Base-by-base conservation (phyloP, 805 yeast genomes). In the Saturnispora halmiae region DNA sequence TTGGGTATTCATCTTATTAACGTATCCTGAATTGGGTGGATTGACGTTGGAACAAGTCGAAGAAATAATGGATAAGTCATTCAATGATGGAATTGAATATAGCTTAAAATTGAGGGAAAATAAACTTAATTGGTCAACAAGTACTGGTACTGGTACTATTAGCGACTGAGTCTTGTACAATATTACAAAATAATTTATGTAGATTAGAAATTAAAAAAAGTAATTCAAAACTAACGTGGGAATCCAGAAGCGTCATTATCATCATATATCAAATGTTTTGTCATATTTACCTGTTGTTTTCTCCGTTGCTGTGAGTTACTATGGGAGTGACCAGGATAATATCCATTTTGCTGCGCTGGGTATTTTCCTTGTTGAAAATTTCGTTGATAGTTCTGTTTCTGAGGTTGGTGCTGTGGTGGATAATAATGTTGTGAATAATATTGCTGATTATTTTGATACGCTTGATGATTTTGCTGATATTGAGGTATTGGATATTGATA, bases 21-120 rank as follows among this genome's bases (percentile, higher is more conserved):
- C 86, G 55, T 84, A 87, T 54, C 97, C 97, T 21, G 98, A 90
- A 64, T 75, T 92, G 31, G 77, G 94, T 1, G 92, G 92, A 33
- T 71, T 90, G 55, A 87, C 84, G 52, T 69, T 90, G 46, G 98
- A 92, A 61, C 96, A 90, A 64, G 84, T 94, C 37, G 94, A 88
- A 53, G 71, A 73, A 40, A 70, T 90, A 15, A 70, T 90, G 49
- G 29, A 36, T 10, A 19, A 29, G 21, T 25, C 32, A 6, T 36
- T 20, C 15, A 15, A 19, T 9, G 29, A 36, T 18, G 33, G 33
- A 3, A 36, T 36, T 21, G 27, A 36, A n/a, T 21, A 16, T 9
- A 36, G 39, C 14, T 29, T n/a, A 11, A 27, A 36, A 7, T 15
- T 36, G 5, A 20, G 20, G n/a, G n/a, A 36, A 9, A 31, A 29